phyloP scores from a whole-genome alignment of 371 early-diverging fungal genomes.

The Syncephalastrum racemosum region DNA sequence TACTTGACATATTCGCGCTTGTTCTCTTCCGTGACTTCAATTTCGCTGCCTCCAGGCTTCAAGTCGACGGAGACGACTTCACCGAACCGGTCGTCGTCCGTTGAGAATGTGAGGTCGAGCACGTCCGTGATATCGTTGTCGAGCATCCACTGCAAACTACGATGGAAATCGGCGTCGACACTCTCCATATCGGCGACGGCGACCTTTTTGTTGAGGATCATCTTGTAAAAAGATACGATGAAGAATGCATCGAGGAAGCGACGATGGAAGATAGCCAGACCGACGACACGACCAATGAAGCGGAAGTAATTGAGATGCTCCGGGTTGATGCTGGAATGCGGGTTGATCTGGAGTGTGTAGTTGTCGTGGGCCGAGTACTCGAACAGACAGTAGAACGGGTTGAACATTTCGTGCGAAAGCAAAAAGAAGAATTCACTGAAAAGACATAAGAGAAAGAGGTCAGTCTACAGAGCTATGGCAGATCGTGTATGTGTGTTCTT shows the following conservation, averaged over 20 bases:
- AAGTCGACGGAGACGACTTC: constrained; percentile 89
- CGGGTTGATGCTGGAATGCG: constrained; percentile 94
- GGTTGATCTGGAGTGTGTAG: constrained; percentile 96
- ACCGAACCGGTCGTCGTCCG: constrained; percentile 94
- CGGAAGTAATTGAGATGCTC: constrained; percentile 98
- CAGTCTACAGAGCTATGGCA: neutral
- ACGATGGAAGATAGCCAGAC: constrained; percentile 96
- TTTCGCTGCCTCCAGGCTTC: constrained; percentile 87
- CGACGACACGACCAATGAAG: constrained; percentile 97
- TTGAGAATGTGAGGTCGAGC: constrained; percentile 88
- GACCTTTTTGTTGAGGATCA: constrained; percentile 88
- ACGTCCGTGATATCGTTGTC: constrained; percentile 89
- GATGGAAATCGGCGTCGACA: constrained; percentile 92
- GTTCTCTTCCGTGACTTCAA: constrained; percentile 95
- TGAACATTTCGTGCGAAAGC: constrained; percentile 97
- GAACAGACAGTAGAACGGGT: constrained; percentile 97
- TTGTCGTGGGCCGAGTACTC: constrained; percentile 97
- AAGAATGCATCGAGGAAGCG: constrained; percentile 97
- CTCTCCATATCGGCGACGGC: constrained; percentile 92
- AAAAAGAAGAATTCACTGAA: constrained; percentile 94
- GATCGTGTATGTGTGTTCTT: constrained; percentile 11
- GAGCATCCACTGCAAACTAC: constrained; percentile 93
- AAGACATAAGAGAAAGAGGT: constrained; percentile 11
- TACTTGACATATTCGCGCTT: constrained; percentile 94
- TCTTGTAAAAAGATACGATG: constrained; percentile 94